Evolutionary conservation across 2,329 filamentous ascomycete species (phyloP), one percentile per base, ranked within the genome.

Genomic region (Kalmusia sp.): DNA sequence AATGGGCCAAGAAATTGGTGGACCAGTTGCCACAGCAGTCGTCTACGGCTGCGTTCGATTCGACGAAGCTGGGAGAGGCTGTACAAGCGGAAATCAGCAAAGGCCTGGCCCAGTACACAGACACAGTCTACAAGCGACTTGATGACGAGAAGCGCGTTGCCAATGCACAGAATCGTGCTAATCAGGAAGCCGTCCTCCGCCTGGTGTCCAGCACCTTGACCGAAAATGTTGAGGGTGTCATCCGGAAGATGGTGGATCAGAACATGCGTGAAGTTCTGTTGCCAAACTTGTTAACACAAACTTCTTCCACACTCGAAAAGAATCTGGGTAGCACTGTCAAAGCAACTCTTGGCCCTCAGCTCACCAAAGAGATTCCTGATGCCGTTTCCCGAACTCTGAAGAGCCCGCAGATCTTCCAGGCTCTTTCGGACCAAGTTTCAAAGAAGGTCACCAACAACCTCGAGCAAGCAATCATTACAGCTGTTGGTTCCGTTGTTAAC

Each of bases 221-320:
- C 9, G 86, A 88, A 55, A 90, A 90, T 51, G 84, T 91, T 21
- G 87, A 91, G 73, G 87, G 89, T 65, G 90, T 91, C 19, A 82
- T 97, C 31, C 82, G 87, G 55, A 87, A 86, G 55, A 90, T 96
- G 62, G 87, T 96, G 45, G 84, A 86, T 40, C 83, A 87, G 41
- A 89, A 90, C 71, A 91, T 96, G 60, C 84, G 91, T 56, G 82
- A 87, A 50, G 82, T 87, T 12, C 85, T 97, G 38, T 96, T 47
- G 93, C 95, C 9, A 81, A 87, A 27, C 79, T 98, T 51, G 84
- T 87, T 44, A 34, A 83, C 87, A 46, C 81, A 87, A 35, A 86
- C 90, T 12, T 82, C 85, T 38, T 84, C 86, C 56, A 83, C 88
- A 4, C 81, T 96, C 24, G 84, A 88, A 49, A 87, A 89, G 57